Conservation (phyloP, 495 filamentous ascomycete genomes). For the Elasticomyces elasticus region DNA sequence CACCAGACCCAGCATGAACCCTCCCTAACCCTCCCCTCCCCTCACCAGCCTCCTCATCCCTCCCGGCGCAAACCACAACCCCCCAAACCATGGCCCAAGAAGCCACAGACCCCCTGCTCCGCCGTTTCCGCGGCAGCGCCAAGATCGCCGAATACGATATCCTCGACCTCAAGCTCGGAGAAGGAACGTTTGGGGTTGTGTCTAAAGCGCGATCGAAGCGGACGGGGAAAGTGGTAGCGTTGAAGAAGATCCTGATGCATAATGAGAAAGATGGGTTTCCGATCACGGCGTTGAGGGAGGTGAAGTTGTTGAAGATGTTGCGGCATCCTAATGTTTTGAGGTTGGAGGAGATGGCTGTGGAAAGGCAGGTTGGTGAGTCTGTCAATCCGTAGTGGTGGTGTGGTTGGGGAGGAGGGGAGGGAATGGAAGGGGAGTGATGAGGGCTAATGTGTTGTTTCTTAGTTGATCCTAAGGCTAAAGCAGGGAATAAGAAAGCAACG, state of each 20-base stretch:
- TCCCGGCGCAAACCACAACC: neutral
- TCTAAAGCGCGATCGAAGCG: conserved; percentile 74
- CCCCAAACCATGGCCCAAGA: conserved; percentile 14
- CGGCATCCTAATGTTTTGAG: conserved; percentile 80
- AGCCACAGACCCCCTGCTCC: conserved; percentile 23
- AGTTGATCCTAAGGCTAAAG: conserved; percentile 17
- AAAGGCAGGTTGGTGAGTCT: conserved; percentile 51
- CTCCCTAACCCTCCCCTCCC: neutral
- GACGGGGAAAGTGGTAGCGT: conserved; percentile 61
- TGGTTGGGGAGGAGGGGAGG: neutral
- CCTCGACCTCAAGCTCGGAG: conserved; percentile 73
- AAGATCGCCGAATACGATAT: conserved; percentile 82
- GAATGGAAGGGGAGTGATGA: no score
- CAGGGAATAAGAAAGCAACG: conserved; percentile 67
- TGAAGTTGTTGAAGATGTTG: conserved; percentile 91
- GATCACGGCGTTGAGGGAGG: conserved; percentile 72
- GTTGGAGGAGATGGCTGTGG: conserved; percentile 92
- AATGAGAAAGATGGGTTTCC: conserved; percentile 78
- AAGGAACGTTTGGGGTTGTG: conserved; percentile 97
- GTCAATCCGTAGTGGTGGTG: neutral
- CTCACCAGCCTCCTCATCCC: neutral
- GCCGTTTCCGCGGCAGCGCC: conserved; percentile 73
- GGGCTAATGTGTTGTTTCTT: neutral
- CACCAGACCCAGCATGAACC: neutral
- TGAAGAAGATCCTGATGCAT: conserved; percentile 93